Conservation (phyloP, 2,329 filamentous ascomycete genomes). For the Graphilbum sp. region DNA sequence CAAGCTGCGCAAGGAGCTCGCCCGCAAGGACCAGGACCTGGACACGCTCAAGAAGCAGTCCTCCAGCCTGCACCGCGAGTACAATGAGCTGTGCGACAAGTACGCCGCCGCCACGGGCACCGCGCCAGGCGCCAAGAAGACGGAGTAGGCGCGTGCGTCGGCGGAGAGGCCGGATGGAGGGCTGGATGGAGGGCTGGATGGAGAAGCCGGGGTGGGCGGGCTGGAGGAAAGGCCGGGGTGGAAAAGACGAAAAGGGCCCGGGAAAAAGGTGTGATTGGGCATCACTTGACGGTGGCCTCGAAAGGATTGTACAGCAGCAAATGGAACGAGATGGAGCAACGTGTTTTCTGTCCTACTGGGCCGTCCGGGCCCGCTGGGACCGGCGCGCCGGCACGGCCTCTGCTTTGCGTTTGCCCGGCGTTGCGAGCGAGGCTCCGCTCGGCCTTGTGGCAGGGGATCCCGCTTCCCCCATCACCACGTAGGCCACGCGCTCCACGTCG, state of each 20-base stretch:
- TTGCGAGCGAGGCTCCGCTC: too few species aligned
- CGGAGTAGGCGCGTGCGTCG: constrained; percentile 21
- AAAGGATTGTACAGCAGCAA: too few species aligned
- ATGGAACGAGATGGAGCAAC: too few species aligned
- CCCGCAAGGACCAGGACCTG: constrained; percentile 68
- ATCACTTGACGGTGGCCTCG: too few species aligned
- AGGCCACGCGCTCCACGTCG: constrained; percentile 55
- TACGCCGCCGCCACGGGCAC: constrained; percentile 42
- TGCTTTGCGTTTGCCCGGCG: too few species aligned
- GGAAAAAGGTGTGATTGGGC: too few species aligned
- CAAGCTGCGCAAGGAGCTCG: constrained; percentile 52
- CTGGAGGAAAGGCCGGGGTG: too few species aligned
- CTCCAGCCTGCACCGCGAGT: constrained; percentile 68
- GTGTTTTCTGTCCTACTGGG: too few species aligned
- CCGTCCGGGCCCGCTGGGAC: not conserved
- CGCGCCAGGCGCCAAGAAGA: constrained; percentile 40
- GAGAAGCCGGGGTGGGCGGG: too few species aligned
- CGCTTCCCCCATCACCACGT: constrained; percentile 47
- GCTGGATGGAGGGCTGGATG: too few species aligned
- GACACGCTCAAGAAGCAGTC: constrained; percentile 86
- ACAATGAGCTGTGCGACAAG: constrained; percentile 72
- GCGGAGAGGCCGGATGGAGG: not conserved
- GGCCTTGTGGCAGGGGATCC: too few species aligned
- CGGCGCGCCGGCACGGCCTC: not conserved
- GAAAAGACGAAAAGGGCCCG: too few species aligned